phyloP scores from a whole-genome alignment of 306 rosid species.

The Acacia crassicarpa region DNA sequence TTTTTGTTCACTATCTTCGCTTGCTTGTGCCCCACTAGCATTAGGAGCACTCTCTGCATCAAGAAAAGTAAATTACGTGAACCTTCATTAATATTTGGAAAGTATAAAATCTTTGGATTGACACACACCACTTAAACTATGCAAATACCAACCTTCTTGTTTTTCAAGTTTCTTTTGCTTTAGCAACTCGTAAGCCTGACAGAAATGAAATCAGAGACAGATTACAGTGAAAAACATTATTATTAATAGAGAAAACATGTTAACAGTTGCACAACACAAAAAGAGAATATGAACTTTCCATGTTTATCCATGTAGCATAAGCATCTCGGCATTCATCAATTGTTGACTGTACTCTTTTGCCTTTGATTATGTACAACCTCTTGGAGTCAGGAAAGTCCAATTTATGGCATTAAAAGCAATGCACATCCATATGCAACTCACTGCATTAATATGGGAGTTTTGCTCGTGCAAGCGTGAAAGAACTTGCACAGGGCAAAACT shows the following conservation, averaged over 20 bases:
- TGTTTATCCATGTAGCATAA: constrained; percentile 64
- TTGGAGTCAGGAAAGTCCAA: constrained; percentile 28
- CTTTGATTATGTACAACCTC: constrained; percentile 48
- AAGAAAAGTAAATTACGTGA: constrained; percentile 26
- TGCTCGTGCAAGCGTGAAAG: not conserved
- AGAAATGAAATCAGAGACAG: constrained; percentile 12
- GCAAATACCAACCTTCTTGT: no score
- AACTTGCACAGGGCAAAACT: not conserved
- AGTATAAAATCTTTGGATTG: no score
- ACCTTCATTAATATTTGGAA: not conserved
- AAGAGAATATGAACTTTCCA: constrained; percentile 46
- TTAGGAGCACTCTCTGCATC: constrained; percentile 40
- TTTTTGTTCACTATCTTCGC: constrained; percentile 43
- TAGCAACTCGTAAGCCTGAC: constrained; percentile 74
- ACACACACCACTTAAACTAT: no score
- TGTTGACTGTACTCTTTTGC: constrained; percentile 88
- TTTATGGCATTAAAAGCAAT: constrained; percentile 8
- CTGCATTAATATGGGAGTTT: not conserved
- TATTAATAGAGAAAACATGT: not conserved
- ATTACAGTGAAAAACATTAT: constrained; percentile 9
- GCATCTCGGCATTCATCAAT: constrained; percentile 94
- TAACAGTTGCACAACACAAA: not conserved
- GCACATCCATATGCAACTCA: not conserved
- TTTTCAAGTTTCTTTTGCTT: no score
- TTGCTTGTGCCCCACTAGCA: constrained; percentile 36